Percentiles rank a stretch among this genome's conserved stretches.
Evolutionary conservation across 345 rosid species (phyloP).

Genomic region (Pugionium dolabratum): DNA sequence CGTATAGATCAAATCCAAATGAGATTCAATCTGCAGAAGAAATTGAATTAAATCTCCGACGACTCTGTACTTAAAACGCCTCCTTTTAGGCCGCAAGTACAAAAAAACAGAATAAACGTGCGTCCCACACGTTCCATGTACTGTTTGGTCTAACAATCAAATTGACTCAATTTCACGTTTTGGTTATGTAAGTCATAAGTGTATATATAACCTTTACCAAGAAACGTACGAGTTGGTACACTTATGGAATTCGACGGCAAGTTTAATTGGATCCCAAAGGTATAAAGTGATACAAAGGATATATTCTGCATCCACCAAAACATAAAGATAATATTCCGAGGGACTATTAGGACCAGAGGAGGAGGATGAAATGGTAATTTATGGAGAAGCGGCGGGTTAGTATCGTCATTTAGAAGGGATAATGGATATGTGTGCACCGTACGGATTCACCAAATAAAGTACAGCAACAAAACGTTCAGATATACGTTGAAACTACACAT

Average conservation of each 20-base stretch:
- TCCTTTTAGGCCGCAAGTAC: background rate
- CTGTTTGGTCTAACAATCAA: constrained; percentile 17
- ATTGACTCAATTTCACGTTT: constrained; percentile 29
- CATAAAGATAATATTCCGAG: constrained; percentile 2
- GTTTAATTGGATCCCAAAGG: background rate
- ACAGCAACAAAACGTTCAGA: constrained; percentile 27
- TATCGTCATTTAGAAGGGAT: background rate
- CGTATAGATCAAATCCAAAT: background rate
- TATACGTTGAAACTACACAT: background rate
- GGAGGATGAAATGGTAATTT: constrained; percentile 11
- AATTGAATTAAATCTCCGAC: constrained; percentile 8
- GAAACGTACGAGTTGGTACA: constrained; percentile 12
- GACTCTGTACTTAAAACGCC: constrained; percentile 17
- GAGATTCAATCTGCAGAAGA: background rate
- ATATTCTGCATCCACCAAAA: constrained; percentile 20
- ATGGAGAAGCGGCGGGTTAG: background rate
- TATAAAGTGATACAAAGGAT: background rate
- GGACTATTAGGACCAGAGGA: constrained; percentile 1
- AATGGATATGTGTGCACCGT: constrained; percentile 33
- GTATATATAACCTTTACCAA: background rate
- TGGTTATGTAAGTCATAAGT: constrained; percentile 9
- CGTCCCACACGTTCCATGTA: constrained; percentile 25
- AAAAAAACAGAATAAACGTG: constrained; percentile 27
- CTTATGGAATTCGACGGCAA: constrained; percentile 16
- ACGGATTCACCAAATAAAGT: constrained; percentile 35